Percentiles rank a stretch among this genome's conserved stretches.
Conservation (phyloP, 2,329 filamentous ascomycete species). For the Fusarium phyllophilum region DNA sequence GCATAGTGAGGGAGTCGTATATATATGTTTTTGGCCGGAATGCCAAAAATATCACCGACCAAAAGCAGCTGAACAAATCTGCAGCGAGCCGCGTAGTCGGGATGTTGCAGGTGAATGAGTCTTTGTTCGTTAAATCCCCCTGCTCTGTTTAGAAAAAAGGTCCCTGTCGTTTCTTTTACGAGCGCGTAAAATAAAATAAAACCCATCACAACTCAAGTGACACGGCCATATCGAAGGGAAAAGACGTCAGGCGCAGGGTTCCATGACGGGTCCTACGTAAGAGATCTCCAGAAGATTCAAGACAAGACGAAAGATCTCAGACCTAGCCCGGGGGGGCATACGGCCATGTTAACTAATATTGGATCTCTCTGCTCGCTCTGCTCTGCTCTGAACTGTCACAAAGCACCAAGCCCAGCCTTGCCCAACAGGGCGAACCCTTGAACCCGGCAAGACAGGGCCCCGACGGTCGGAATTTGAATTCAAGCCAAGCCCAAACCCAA, state of each 20-base stretch:
- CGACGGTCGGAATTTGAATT: constrained; percentile 40
- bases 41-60: neutral
- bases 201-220: constrained; percentile 11
- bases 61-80: constrained; percentile 21
- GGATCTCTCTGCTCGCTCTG: neutral
- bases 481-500: constrained; percentile 22
- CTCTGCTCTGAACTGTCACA: neutral
- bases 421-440: constrained; percentile 13
- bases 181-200: neutral
- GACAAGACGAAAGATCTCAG: constrained; percentile 28
- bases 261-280: constrained; percentile 29
- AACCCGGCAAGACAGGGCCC: constrained; percentile 30
- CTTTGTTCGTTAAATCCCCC: constrained; percentile 17
- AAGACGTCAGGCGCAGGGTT: constrained; percentile 32
- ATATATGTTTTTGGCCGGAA: neutral
- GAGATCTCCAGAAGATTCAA: constrained; percentile 21
- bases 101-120: constrained; percentile 29
- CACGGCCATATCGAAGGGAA: constrained; percentile 7
- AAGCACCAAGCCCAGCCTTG: neutral
- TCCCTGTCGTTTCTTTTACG: neutral
- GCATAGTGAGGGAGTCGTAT: constrained; percentile 2
- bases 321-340: constrained; percentile 22
- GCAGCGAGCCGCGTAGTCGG: constrained; percentile 29
- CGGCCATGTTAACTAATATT: constrained; percentile 38
- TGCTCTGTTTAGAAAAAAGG: neutral